These are phyloP conservation scores for Nakazawaea peltata DNA, from an alignment of 805 yeast species.

Conservation along the genomic window DNA sequence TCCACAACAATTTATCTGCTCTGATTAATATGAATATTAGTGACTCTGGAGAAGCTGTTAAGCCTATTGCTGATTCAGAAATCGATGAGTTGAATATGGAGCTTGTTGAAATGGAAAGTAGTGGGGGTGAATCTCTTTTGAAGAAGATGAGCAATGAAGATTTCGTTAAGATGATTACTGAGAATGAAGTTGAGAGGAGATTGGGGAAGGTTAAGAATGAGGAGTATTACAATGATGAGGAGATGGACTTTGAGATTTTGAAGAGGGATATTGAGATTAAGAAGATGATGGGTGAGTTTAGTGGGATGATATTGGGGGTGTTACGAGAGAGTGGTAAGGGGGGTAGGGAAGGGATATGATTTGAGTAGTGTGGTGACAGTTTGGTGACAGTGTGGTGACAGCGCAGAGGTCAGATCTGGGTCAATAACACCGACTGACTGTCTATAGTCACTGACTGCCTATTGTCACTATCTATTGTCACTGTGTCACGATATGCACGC, in stretches of 20 bases:
- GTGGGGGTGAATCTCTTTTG: background rate
- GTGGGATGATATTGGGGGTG: no score
- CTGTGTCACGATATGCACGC: no score
- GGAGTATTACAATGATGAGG: constrained; percentile 8
- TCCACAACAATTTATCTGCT: constrained; percentile 26
- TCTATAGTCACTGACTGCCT: no score
- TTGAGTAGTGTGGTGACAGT: no score
- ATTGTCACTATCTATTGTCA: no score
- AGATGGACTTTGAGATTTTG: constrained; percentile 6
- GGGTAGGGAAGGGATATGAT: no score
- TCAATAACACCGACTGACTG: no score
- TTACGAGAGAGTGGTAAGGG: no score
- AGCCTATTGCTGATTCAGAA: constrained; percentile 20
- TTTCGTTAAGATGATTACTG: constrained; percentile 2
- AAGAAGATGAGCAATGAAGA: constrained; percentile 1
- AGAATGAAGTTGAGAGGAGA: constrained; percentile 2
- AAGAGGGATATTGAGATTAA: constrained; percentile 3
- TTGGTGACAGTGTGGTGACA: no score
- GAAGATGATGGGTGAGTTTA: background rate
- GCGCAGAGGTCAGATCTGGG: no score
- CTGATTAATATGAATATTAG: constrained; percentile 16
- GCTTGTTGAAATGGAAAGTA: constrained; percentile 11
- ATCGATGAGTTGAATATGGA: constrained; percentile 34
- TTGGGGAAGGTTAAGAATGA: background rate
- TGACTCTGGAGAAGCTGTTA: constrained; percentile 10